Conservation (phyloP, 2,329 filamentous ascomycete species). For the Diatrype stigma region DNA sequence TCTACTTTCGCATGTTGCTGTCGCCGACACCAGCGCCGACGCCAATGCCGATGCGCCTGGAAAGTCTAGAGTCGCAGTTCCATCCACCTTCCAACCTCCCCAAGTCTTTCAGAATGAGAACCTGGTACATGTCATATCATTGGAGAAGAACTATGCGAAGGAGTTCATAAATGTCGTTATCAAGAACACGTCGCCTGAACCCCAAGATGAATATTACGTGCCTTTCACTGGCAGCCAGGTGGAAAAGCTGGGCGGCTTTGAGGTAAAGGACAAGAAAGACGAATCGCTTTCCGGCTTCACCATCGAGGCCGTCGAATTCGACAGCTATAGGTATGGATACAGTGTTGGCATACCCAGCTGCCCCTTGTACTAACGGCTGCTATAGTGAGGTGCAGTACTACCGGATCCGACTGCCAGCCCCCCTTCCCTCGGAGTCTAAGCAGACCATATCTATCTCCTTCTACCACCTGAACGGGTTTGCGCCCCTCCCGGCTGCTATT, state of each 20-base stretch:
- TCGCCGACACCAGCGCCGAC: slow-evolving; percentile 26
- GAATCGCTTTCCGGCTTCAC: slow-evolving; percentile 61
- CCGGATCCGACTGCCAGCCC: slow-evolving; percentile 70
- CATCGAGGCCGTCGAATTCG: slow-evolving; percentile 63
- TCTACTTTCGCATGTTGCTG: slow-evolving; percentile 47
- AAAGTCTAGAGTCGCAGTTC: slow-evolving; percentile 56
- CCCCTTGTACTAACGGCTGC: slow-evolving; percentile 16
- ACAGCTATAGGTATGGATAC: slow-evolving; percentile 50
- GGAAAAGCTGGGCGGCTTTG: slow-evolving; percentile 74
- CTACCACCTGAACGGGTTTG: slow-evolving; percentile 72
- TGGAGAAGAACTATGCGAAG: slow-evolving; percentile 88
- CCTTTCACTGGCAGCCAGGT: slow-evolving; percentile 77
- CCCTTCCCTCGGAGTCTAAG: slow-evolving; percentile 72
- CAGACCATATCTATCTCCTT: slow-evolving; percentile 86
- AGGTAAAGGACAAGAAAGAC: slow-evolving; percentile 91
- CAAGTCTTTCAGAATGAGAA: slow-evolving; percentile 94
- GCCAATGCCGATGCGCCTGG: slow-evolving; percentile 27
- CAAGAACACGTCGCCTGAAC: slow-evolving; percentile 74
- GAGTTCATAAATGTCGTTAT: slow-evolving; percentile 93
- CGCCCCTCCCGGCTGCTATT: slow-evolving; percentile 76
- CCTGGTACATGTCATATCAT: slow-evolving; percentile 80
- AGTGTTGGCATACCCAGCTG: background rate
- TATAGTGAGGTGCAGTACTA: slow-evolving; percentile 74
- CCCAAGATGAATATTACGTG: slow-evolving; percentile 87
- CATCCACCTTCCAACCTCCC: slow-evolving; percentile 72